Conservation (phyloP, 768 basidiomycete species). For the Hypholoma fasciculare region DNA sequence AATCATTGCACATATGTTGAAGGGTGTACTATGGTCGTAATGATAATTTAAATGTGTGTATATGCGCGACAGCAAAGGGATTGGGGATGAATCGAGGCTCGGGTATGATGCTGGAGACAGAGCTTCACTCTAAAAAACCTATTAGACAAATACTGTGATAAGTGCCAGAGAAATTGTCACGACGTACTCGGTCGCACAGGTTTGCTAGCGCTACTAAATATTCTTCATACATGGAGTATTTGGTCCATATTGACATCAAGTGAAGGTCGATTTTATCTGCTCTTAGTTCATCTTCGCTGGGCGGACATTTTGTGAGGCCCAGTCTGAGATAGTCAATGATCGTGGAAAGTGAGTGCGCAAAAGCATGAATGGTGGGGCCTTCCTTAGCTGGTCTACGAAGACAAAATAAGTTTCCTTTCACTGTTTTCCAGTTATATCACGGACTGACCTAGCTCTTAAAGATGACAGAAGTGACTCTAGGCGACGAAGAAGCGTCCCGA, state of each 20-base stretch:
- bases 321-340: constrained; percentile 53
- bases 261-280: constrained; percentile 16
- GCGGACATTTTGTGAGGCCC: constrained; percentile 39
- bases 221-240: constrained; percentile 51
- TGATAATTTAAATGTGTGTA: constrained; percentile 58
- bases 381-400: constrained; percentile 40
- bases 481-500: constrained; percentile 69
- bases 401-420: constrained; percentile 2
- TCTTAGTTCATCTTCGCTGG: constrained; percentile 24
- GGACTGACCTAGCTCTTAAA: constrained; percentile 50
- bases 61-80: constrained; percentile 57
- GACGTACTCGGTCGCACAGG: constrained; percentile 60
- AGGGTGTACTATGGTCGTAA: constrained; percentile 52
- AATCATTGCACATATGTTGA: constrained; percentile 49
- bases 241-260: constrained; percentile 46
- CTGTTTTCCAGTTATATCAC: neutral
- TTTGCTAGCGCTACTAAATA: constrained; percentile 51
- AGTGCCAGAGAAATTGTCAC: constrained; percentile 16
- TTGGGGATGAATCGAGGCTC: constrained; percentile 42
- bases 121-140: constrained; percentile 29
- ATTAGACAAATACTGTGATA: neutral
- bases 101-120: constrained; percentile 39
- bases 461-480: constrained; percentile 53
- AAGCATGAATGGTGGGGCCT: constrained; percentile 62
- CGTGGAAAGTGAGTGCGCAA: constrained; percentile 63